phyloP scores from a whole-genome alignment of 148 eudicot genomes.

The Fagopyrum esculentum region DNA sequence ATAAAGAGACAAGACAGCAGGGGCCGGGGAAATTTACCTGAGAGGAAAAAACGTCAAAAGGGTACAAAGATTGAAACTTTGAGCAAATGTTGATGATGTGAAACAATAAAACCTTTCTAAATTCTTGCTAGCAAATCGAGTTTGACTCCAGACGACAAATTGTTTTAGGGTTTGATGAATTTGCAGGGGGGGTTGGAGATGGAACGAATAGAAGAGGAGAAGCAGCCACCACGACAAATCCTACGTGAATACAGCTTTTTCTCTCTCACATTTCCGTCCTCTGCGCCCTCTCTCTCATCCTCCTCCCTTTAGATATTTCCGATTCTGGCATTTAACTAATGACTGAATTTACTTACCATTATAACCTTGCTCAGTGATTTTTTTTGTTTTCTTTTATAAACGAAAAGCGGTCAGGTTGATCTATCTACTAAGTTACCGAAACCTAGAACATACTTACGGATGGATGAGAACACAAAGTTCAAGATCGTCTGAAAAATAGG shows the following conservation, averaged over 20 bases:
- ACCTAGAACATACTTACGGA: too few relatives aligned
- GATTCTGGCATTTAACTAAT: neutral
- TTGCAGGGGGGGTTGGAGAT: slow-evolving; percentile 4
- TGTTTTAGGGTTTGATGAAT: neutral
- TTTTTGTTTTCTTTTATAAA: too few relatives aligned
- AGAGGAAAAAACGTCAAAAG: slow-evolving; percentile 25
- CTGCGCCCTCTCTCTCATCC: slow-evolving; percentile 8
- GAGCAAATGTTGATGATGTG: slow-evolving; percentile 9
- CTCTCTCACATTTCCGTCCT: slow-evolving; percentile 11
- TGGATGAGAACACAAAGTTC: too few relatives aligned
- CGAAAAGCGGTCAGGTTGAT: too few relatives aligned
- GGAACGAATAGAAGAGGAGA: slow-evolving; percentile 13
- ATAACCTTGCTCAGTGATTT: neutral
- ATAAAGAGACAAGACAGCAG: slow-evolving; percentile 6
- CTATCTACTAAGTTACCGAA: too few relatives aligned
- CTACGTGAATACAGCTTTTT: slow-evolving; percentile 16
- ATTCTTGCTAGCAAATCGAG: neutral
- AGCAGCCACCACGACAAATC: slow-evolving; percentile 12
- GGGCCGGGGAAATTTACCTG: slow-evolving; percentile 34
- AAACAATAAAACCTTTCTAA: slow-evolving; percentile 6
- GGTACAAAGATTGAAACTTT: slow-evolving; percentile 20
- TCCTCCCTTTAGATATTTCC: neutral
- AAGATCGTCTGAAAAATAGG: too few relatives aligned
- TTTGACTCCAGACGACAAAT: neutral
- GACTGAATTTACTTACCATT: neutral